Evolutionary conservation across 2,329 filamentous ascomycete species (phyloP), one percentile per base, ranked within the genome.

Genomic region (Iodosphaeria phyllophila): DNA sequence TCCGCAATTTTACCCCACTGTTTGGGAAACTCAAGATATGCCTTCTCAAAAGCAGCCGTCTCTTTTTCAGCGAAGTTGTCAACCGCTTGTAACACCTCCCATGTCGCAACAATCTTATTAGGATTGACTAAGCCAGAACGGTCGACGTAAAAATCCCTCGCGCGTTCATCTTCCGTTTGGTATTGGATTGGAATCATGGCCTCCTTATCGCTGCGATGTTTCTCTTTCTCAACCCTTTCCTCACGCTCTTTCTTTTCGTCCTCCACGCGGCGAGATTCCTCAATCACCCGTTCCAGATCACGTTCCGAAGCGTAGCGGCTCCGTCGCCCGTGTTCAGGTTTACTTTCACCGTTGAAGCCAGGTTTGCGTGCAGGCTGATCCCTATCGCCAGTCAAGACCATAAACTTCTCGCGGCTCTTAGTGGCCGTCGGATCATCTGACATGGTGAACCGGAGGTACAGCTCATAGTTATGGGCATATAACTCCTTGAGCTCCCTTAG

Each of bases 1-100:
- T 75, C 68, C 5, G 78, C 74, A 29, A 89, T 71, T 37, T 68
- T 71, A 28, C 76, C 75, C 76, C 77, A 89, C 40, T 83, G 77
- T 56, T 89, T 89, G 0, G 77, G 75, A 29, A 64, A 66, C 32
- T 80, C 74, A 25, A 78, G 58, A 39, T 82, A 86, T 8, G 68
- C 62, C 36, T 74, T 71, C 35, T 83, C 74, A 41, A 89, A 83
- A 15, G 64, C 56, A 22, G 65, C 60, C 18, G 66, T 59, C 44
- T 89, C 79, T 32, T 75, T 66, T 11, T 66, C 57, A 0, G 67
- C 76, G 46, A 84, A 86, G 40, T 82, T 79, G 41, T 80, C 71
- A 26, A 71, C 56, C 4, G 74, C 72, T 8, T 76, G 73, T 23
- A 80, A 59, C 24, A 78, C 74, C 29, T 79, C 66, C 56, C 76